A percentile compares a stretch with the other conserved stretches of the same genome.
These are phyloP conservation scores for Hanseniaspora opuntiae DNA, from an alignment of 805 yeast species.

Conservation along the genomic window DNA sequence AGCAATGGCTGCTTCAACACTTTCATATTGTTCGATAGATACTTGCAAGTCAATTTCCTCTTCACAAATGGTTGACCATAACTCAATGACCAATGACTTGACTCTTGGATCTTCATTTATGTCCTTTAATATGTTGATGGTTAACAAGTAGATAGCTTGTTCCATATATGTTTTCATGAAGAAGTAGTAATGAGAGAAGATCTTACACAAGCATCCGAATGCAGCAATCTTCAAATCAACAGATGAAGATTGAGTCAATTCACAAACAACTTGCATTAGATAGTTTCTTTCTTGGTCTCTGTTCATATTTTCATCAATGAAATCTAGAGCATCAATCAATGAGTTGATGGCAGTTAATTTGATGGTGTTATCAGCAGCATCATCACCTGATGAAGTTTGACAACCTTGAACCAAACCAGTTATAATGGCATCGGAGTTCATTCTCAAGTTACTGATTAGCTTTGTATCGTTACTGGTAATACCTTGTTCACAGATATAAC, in stretches of 20 bases:
- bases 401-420: constrained; percentile 97
- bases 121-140: constrained; percentile 76
- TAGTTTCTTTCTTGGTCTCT: constrained; percentile 90
- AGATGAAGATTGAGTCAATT: constrained; percentile 86
- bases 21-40: constrained; percentile 48
- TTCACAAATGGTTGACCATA: constrained; percentile 99
- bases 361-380: constrained; percentile 62
- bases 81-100: constrained; percentile 96
- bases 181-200: constrained; percentile 77
- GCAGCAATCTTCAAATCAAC: constrained; percentile 82
- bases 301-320: constrained; percentile 76
- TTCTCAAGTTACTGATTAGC: constrained; percentile 27
- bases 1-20: constrained; percentile 3
- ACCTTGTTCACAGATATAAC: constrained; percentile 89
- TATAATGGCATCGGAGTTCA: constrained; percentile 54
- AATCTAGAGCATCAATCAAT: constrained; percentile 76
- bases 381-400: constrained; percentile 28
- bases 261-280: constrained; percentile 97
- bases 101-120: constrained; percentile 62
- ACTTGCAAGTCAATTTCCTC: constrained; percentile 74
- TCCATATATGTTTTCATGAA: constrained; percentile 95
- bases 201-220: constrained; percentile 85
- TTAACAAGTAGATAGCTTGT: constrained; percentile 80
- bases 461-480: constrained; percentile 1
- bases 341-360: constrained; percentile 87